Conservation (phyloP, 2,329 filamentous ascomycete genomes). For the Neofusicoccum kwambonambiense region DNA sequence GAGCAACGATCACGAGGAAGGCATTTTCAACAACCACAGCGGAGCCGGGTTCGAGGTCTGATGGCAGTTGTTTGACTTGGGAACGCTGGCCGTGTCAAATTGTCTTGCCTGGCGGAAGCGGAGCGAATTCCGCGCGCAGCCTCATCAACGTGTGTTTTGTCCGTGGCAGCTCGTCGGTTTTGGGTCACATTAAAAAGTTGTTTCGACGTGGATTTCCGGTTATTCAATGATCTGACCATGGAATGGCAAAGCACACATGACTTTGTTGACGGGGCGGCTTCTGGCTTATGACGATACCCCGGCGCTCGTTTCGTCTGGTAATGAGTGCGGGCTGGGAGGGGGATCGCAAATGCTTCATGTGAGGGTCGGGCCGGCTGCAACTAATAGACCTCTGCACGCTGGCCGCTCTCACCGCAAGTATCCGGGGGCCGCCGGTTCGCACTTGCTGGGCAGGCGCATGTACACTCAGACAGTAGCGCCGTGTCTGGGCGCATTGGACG, state of each 20-base stretch:
- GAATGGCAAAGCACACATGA: slow-evolving; percentile 7
- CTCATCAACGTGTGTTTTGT: background rate
- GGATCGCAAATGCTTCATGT: slow-evolving; percentile 3
- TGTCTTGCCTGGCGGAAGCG: slow-evolving; percentile 1
- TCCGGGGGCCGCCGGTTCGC: slow-evolving; percentile 8
- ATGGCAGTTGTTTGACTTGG: background rate
- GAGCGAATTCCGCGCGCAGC: background rate
- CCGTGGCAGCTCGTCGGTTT: background rate
- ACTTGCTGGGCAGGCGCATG: slow-evolving; percentile 15
- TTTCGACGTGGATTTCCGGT: slow-evolving; percentile 13
- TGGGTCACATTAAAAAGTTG: slow-evolving; percentile 14
- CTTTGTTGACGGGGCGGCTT: slow-evolving; percentile 12
- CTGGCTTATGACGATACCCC: slow-evolving; percentile 14
- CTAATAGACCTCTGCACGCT: slow-evolving; percentile 13
- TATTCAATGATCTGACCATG: slow-evolving; percentile 9
- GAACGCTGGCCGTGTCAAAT: slow-evolving; percentile 15
- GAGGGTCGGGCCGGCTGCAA: slow-evolving; percentile 14
- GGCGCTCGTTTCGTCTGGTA: slow-evolving; percentile 13
- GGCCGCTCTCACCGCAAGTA: slow-evolving; percentile 5
- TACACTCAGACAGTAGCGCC: background rate
- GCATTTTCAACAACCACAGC: slow-evolving; percentile 43
- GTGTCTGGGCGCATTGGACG: background rate
- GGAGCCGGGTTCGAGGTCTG: slow-evolving; percentile 40
- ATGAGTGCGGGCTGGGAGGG: slow-evolving; percentile 11
- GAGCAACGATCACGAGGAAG: slow-evolving; percentile 44